Evolutionary conservation across 1,284 basidiomycete species (phyloP).

Genomic region (Earliella scabrosa): DNA sequence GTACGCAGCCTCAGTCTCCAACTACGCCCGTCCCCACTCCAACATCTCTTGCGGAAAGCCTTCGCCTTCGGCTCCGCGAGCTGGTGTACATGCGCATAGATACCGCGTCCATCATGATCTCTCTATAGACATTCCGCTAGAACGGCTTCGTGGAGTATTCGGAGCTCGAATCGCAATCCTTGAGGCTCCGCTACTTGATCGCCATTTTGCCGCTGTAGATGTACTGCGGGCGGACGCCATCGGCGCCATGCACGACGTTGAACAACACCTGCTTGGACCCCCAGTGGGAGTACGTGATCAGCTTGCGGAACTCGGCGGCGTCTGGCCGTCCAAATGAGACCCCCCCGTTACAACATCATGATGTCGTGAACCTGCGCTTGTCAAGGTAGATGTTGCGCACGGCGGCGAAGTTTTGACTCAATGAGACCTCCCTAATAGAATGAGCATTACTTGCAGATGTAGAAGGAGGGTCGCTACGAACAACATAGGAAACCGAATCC

Average conservation of each 20-base stretch:
- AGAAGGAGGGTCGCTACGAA: not conserved
- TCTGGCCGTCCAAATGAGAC: slow-evolving; percentile 44
- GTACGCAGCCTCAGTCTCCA: slow-evolving; percentile 30
- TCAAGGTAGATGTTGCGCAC: slow-evolving; percentile 45
- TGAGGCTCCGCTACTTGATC: slow-evolving; percentile 41
- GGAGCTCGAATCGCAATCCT: slow-evolving; percentile 42
- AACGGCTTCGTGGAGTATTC: slow-evolving; percentile 52
- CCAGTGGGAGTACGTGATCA: slow-evolving; percentile 39
- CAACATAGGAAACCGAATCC: not conserved
- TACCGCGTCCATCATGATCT: slow-evolving; percentile 28
- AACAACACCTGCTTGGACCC: slow-evolving; percentile 50
- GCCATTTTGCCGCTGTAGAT: slow-evolving; percentile 51
- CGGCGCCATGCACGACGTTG: slow-evolving; percentile 45
- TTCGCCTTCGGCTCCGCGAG: not conserved
- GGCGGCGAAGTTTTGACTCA: slow-evolving; percentile 47
- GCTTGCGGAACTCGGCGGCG: slow-evolving; percentile 36
- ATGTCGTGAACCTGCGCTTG: slow-evolving; percentile 39
- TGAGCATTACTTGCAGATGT: not conserved
- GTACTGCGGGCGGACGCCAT: slow-evolving; percentile 44
- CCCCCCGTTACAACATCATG: slow-evolving; percentile 50
- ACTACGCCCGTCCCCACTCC: slow-evolving; percentile 39
- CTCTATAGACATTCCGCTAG: slow-evolving; percentile 29
- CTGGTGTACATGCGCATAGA: slow-evolving; percentile 28
- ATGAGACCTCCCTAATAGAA: too few species aligned
- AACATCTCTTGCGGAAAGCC: slow-evolving; percentile 31